phyloP scores from a whole-genome alignment of 352 stramenopile genomes.

The Pythium monospermum region DNA sequence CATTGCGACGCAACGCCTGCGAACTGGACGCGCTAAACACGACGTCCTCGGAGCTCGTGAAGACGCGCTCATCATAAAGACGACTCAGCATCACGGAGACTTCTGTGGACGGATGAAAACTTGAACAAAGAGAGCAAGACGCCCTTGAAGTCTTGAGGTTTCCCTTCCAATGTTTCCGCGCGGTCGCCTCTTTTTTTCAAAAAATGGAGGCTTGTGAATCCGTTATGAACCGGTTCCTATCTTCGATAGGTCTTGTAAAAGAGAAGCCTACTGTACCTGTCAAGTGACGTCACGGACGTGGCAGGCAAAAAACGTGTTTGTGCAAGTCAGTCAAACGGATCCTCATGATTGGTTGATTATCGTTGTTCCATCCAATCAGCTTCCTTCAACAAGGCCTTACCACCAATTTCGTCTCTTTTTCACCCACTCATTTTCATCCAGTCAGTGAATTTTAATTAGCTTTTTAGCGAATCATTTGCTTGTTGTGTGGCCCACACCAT shows the following conservation, averaged over 20 bases:
- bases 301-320: not conserved
- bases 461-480: not conserved
- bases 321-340: not conserved
- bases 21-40: slow-evolving; percentile 26
- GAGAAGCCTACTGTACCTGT: too few species aligned
- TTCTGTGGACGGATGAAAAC: too few species aligned
- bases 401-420: slow-evolving; percentile 1
- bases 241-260: too few species aligned
- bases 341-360: not conserved
- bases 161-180: too few species aligned
- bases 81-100: slow-evolving; percentile 43
- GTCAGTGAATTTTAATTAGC: not conserved
- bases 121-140: too few species aligned
- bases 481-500: not conserved
- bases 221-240: too few species aligned
- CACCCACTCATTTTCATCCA: slow-evolving; percentile 1
- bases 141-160: too few species aligned
- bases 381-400: not conserved
- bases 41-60: slow-evolving; percentile 58
- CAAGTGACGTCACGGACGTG: slow-evolving; percentile 7
- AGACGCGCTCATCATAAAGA: slow-evolving; percentile 55
- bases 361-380: not conserved
- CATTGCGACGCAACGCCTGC: slow-evolving; percentile 10
- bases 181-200: too few species aligned
- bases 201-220: too few species aligned